Conservation (phyloP, 73 alveolate genomes). For the Urostyla sp. region DNA sequence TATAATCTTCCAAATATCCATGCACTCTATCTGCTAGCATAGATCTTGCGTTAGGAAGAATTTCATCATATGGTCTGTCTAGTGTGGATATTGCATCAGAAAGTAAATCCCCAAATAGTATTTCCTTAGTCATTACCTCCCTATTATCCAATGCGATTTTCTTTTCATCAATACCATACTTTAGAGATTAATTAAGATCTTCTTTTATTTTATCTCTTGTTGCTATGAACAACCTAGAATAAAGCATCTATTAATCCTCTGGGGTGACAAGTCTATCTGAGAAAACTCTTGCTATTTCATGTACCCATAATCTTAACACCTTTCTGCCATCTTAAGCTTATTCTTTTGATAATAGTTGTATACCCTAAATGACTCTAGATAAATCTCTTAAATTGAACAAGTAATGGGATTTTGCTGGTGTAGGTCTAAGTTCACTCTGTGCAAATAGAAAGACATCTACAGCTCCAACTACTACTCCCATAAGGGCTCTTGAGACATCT, state of each 20-base stretch:
- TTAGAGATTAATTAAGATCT: constrained; percentile 79
- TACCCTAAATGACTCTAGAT: constrained; percentile 94
- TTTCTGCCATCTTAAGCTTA: constrained; percentile 62
- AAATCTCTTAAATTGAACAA: constrained; percentile 91
- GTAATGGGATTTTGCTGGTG: constrained; percentile 95
- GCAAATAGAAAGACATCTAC: constrained; percentile 55
- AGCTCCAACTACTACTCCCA: constrained; percentile 46
- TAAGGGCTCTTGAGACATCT: constrained; percentile 55
- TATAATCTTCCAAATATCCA: constrained; percentile 87
- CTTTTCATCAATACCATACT: constrained; percentile 71
- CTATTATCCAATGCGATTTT: constrained; percentile 73
- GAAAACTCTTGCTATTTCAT: constrained; percentile 94
- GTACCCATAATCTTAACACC: constrained; percentile 92
- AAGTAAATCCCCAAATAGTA: constrained; percentile 77
- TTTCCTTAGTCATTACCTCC: constrained; percentile 68
- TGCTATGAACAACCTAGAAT: constrained; percentile 76
- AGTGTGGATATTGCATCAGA: constrained; percentile 82
- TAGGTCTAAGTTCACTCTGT: constrained; percentile 86
- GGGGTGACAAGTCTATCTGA: constrained; percentile 82
- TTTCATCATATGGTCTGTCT: constrained; percentile 93
- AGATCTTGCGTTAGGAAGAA: constrained; percentile 57
- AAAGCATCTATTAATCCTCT: constrained; percentile 75
- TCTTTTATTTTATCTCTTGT: constrained; percentile 82
- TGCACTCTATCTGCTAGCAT: constrained; percentile 75
- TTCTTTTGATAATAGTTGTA: constrained; percentile 74